Conservation (phyloP, 2,329 filamentous ascomycete genomes). For the Plenodomus tracheiphilus region DNA sequence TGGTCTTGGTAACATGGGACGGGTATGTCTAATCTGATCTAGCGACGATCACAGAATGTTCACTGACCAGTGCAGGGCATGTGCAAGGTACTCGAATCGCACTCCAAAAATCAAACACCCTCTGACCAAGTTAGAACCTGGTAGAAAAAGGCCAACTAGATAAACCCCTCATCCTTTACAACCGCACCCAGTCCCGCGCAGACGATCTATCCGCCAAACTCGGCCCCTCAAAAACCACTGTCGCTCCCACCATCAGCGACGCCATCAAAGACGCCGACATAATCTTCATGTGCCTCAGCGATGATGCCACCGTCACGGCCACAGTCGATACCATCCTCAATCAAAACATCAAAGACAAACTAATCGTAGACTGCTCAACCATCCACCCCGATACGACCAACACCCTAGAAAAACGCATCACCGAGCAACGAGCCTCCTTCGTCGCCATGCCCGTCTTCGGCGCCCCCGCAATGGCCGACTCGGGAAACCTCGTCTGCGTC, state of each 20-base stretch:
- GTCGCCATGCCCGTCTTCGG: slow-evolving; percentile 77
- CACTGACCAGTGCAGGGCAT: slow-evolving; percentile 63
- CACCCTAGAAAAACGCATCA: slow-evolving; percentile 61
- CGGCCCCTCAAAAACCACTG: slow-evolving; percentile 63
- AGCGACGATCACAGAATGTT: neutral
- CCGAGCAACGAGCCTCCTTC: slow-evolving; percentile 68
- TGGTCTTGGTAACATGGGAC: slow-evolving; percentile 86
- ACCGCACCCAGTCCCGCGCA: slow-evolving; percentile 71
- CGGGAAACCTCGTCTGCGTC: slow-evolving; percentile 72
- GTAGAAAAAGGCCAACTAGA: slow-evolving; percentile 74
- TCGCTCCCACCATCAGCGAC: slow-evolving; percentile 66
- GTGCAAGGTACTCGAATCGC: slow-evolving; percentile 58
- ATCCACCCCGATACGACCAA: slow-evolving; percentile 82
- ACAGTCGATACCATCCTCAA: slow-evolving; percentile 63
- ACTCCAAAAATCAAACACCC: neutral
- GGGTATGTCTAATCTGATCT: slow-evolving; percentile 56
- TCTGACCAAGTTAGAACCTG: slow-evolving; percentile 62
- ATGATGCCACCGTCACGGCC: slow-evolving; percentile 72
- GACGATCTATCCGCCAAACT: slow-evolving; percentile 66
- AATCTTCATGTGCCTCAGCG: slow-evolving; percentile 79
- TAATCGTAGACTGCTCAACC: slow-evolving; percentile 86
- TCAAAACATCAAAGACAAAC: slow-evolving; percentile 66
- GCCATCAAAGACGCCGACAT: slow-evolving; percentile 72
- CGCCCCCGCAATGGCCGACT: slow-evolving; percentile 69
- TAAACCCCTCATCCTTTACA: slow-evolving; percentile 75